Base-by-base conservation (phyloP, 176 grass and related monocot species). In the Ensete glaucum region DNA sequence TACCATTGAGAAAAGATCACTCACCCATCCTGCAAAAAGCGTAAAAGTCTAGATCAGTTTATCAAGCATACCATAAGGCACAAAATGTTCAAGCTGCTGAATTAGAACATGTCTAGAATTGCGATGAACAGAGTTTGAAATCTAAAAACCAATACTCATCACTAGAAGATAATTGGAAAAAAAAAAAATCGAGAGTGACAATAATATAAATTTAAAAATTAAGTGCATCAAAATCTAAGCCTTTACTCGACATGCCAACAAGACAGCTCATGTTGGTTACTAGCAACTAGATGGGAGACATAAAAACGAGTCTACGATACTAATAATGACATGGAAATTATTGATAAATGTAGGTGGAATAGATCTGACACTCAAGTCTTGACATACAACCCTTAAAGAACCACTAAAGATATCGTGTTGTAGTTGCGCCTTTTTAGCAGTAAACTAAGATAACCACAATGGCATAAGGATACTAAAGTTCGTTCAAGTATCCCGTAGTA, bases 21-120 rank as follows among this genome's bases (percentile, higher is more conserved):
- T 87, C 82, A 93, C 90, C 90, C 90, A 85, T 93, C 90, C 90
- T 93, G 87, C 85, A 89, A 69, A 63, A 73, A 16, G 50, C 17
- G 64, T 56, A 24, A 59, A 67, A 73, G 52, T 67, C 9, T 19
- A 72, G 25, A 27, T 80, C 49, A 80, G 14, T 48, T 13, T 34
- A 65, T 34, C n/a, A 50, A 53, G 10, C 34, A 25, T 64, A 52
- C 11, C 10, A 52, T 3, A 64, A 24, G 21, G 48, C 5, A 64
- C 19, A 57, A 57, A 53, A 24, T 62, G 70, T 52, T 13, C 49
- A 53, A 73, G n/a, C 49, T 53, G 53, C 0, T 53, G 7, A 54
- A 73, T 73, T 54, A 19, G 27, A 57, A 22, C 20, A 74, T 57
- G 58, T 29, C 13, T 9, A 74, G 29, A 34, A 58, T 43, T 43